Base-by-base conservation (phyloP, 1,284 basidiomycete species). In the Neolentinus lepideus region DNA sequence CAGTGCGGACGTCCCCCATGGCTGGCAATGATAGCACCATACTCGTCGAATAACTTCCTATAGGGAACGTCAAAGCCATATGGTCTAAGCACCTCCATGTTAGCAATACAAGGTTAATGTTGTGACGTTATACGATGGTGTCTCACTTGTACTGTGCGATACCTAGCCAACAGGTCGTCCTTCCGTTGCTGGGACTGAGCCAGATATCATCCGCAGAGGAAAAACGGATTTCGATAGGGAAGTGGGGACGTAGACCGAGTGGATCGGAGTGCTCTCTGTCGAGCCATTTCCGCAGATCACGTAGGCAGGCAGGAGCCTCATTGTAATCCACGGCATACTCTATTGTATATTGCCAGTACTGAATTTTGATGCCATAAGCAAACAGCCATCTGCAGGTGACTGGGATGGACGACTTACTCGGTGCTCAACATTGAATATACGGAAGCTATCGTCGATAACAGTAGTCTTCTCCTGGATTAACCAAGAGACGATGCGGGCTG, bases 181-280 rank as follows among this genome's bases (percentile, higher is more conserved):
- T 80, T 25, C 88, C 90, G 65, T 85, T 85, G 62, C 88, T 86
- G 11, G 94, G 96, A 67, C 90, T 93, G 51, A 99, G 77, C 90
- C 92, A 98, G 58, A 98, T 93, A 63, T 95, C 91, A 71, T 99
- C 96, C 22, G 79, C 77, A 22, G 85, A 84, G 33, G 91, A 89
- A 71, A 94, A 96, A 9, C 97, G 83, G 59, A 99, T 85, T 75
- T 99, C 96, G 66, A 99, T 80, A 3, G 93, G 92, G 69, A 95
- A 98, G 67, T 99, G 95, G 2, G 91, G 85, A 24, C 91, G 81
- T 53, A 94, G 76, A 11, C 95, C 95, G 25, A 79, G 64, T 0
- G 84, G 79, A 65, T 89, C 76, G n/a, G 75, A 69, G 54, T 81
- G 77, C 68, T 96, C 90, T 53, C 75, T 69, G 27, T 83, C 78